Base-by-base conservation (phyloP, 805 yeast genomes). In the Saturnispora ahearnii region DNA sequence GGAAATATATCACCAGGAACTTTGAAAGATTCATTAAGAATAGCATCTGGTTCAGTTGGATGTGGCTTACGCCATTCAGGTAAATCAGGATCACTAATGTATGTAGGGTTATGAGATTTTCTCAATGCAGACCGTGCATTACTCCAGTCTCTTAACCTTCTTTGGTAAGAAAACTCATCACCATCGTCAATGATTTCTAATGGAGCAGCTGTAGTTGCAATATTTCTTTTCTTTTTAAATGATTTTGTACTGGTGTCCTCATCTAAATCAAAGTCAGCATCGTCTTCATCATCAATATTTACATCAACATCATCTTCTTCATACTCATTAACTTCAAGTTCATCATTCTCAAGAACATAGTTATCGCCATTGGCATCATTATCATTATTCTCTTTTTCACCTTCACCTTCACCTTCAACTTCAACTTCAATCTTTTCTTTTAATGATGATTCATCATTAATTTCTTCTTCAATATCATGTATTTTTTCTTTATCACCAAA, bases 1-100 rank as follows among this genome's bases (percentile, higher is more conserved):
- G 93, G 82, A 64, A 84, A 88, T 0, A 93, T 81, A 56, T 91
- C 97, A 3, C 97, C 98, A 0, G 99, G 98, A 0, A 93, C 71
- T 51, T 69, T 76, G 64, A 83, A 88, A 8, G 76, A 77, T 36
- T 77, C 78, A 59, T 87, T 84, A 5, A 91, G 66, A 6, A 76
- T 72, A 0, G 95, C 90, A 63, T 88, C 96, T 0, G 86, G 75
- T 26, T 77, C 71, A 0, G 76, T 68, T 0, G 96, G 96, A 65
- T 89, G 95, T 0, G 93, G 85, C 58, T 75, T 75, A 26, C 67
- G 60, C 86, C 89, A 85, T 63, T 89, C 96, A 1, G 73, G 73
- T 1, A 51, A 26, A 4, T 54, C 40, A 9, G 59, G 58, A 48
- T 63, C 63, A 47, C 62, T 65, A 9, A 41, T 49, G 47, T 59